These are phyloP conservation scores for Aspergillus phoenicis DNA, from an alignment of 2,329 filamentous ascomycete genomes.

Conservation along the genomic window DNA sequence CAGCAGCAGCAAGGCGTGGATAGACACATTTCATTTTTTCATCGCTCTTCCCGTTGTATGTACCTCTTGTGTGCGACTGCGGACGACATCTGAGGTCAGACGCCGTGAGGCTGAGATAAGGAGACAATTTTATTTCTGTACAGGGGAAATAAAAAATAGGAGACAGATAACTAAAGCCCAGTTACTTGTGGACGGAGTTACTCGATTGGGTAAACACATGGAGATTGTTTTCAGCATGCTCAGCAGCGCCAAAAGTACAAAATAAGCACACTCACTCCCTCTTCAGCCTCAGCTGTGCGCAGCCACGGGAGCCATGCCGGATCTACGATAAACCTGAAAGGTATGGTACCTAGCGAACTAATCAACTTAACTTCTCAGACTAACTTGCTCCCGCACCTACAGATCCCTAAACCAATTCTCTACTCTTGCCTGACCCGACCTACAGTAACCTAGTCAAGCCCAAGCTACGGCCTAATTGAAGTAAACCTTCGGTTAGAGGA, in stretches of 20 bases:
- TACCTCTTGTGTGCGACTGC: neutral
- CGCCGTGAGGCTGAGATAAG: neutral
- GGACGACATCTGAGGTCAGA: constrained; percentile 1
- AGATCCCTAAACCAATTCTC: neutral
- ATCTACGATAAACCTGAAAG: neutral
- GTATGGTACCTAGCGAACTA: neutral
- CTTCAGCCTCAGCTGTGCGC: neutral
- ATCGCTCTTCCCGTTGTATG: too few relatives aligned
- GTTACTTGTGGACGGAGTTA: neutral
- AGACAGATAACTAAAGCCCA: too few relatives aligned
- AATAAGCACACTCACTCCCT: neutral
- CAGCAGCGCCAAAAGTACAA: neutral
- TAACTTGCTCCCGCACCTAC: neutral
- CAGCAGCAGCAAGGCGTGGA: too few relatives aligned
- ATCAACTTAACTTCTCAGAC: neutral
- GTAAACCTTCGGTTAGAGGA: too few relatives aligned
- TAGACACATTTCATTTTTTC: too few relatives aligned
- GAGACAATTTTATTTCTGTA: neutral
- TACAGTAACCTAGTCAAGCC: too few relatives aligned
- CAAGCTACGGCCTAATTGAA: too few relatives aligned
- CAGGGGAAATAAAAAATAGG: neutral
- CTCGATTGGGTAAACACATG: neutral
- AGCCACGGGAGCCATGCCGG: neutral
- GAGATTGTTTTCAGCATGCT: too few relatives aligned
- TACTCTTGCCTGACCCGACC: too few relatives aligned